Percentiles rank a stretch among this genome's conserved stretches.
phyloP scores from a whole-genome alignment of 371 early-diverging fungal genomes.

The Circinella minor region DNA sequence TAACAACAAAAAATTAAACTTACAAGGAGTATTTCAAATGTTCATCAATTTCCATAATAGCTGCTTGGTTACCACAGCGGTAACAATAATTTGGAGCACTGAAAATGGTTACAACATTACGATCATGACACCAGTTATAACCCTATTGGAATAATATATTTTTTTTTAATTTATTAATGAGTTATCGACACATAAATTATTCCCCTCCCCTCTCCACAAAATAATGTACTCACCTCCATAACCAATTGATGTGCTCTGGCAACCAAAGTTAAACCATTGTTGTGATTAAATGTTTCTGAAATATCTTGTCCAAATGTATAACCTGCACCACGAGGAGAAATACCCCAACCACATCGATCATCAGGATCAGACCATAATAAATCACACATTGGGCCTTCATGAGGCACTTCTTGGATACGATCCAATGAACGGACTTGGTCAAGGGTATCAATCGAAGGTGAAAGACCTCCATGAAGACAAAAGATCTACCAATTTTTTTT shows the following conservation, averaged over 20 bases:
- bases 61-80: conserved; percentile 99
- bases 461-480: conserved; percentile 99
- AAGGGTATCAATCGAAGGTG: conserved; percentile 95
- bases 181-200: too few relatives aligned
- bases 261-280: conserved; percentile 93
- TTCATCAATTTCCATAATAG: conserved; percentile 96
- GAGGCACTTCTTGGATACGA: conserved; percentile 98
- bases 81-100: conserved; percentile 99
- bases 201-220: too few relatives aligned
- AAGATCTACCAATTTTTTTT: conserved; percentile 65
- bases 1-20: conserved; percentile 26
- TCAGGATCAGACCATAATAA: conserved; percentile 99
- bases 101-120: conserved; percentile 99
- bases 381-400: conserved; percentile 98
- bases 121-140: conserved; percentile 98
- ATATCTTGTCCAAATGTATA: conserved; percentile 98
- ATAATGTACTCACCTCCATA: conserved; percentile 50
- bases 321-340: conserved; percentile 98
- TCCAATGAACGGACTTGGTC: conserved; percentile 98
- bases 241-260: conserved; percentile 98
- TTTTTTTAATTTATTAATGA: too few relatives aligned
- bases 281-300: conserved; percentile 96
- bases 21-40: conserved; percentile 92
- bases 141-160: conserved; percentile 54
- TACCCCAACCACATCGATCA: conserved; percentile 97